Evolutionary conservation across 139 green algal genomes (phyloP).

Genomic region (Astrephomene gubernaculifera): DNA sequence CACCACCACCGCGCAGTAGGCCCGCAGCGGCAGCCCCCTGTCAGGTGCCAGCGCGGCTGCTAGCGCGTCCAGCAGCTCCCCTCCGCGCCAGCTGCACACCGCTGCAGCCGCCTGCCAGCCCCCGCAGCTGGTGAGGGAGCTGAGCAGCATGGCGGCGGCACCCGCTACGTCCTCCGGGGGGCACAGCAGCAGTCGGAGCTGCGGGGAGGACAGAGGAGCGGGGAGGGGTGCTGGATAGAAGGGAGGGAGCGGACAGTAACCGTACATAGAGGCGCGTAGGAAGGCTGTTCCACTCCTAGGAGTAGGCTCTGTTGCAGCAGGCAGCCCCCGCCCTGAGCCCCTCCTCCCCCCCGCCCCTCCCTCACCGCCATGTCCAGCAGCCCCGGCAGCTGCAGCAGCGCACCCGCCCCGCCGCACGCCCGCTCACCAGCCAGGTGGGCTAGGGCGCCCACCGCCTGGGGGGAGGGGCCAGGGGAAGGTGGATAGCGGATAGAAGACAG

Average conservation of each 20-base stretch:
- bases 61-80: constrained; percentile 34
- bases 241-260: no score
- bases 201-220: not conserved
- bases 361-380: constrained; percentile 14
- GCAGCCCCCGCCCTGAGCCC: not conserved
- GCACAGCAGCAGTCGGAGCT: constrained; percentile 21
- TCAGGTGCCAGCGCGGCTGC: constrained; percentile 29
- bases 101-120: constrained; percentile 19
- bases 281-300: no score
- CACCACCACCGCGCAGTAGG: constrained; percentile 33
- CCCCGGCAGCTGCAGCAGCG: constrained; percentile 12
- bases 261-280: no score
- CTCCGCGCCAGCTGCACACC: not conserved
- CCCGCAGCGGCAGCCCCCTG: not conserved
- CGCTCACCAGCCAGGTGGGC: constrained; percentile 31
- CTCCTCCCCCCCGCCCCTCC: not conserved
- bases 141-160: constrained; percentile 14
- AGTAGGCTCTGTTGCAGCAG: no score
- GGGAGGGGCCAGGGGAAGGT: not conserved
- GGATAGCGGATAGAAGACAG: no score
- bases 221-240: no score
- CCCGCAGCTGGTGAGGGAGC: constrained; percentile 7
- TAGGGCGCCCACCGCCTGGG: constrained; percentile 23
- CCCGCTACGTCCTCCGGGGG: not conserved
- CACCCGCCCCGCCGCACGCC: not conserved